phyloP scores from a whole-genome alignment of 2,329 filamentous ascomycete genomes.

The Curvularia lunata region DNA sequence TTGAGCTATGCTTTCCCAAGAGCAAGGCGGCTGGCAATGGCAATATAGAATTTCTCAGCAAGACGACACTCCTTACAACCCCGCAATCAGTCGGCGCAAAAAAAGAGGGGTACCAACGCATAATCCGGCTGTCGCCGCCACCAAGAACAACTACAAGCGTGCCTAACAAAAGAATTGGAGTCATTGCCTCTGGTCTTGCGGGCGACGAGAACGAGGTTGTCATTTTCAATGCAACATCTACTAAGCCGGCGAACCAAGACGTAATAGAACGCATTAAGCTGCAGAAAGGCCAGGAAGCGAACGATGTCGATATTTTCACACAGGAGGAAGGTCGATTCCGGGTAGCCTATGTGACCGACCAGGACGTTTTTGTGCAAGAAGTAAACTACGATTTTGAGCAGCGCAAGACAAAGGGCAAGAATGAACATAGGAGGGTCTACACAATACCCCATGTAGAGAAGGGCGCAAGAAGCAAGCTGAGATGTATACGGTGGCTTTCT shows the following conservation, averaged over 20 bases:
- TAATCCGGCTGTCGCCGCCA: constrained; percentile 64
- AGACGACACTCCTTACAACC: constrained; percentile 59
- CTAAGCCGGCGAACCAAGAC: constrained; percentile 55
- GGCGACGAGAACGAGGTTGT: constrained; percentile 75
- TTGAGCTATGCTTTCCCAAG: constrained; percentile 66
- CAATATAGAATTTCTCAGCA: constrained; percentile 56
- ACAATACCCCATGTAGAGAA: constrained; percentile 39
- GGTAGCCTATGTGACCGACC: constrained; percentile 78
- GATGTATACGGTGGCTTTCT: constrained; percentile 63
- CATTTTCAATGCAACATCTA: constrained; percentile 72
- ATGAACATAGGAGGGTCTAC: constrained; percentile 39
- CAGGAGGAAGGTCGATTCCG: constrained; percentile 68
- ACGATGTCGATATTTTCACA: constrained; percentile 74
- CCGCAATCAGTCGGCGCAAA: constrained; percentile 49
- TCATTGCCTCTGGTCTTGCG: constrained; percentile 78
- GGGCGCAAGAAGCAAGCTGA: constrained; percentile 58
- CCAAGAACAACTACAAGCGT: constrained; percentile 53
- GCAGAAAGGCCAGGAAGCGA: constrained; percentile 62
- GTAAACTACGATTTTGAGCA: constrained; percentile 59
- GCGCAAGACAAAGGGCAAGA: constrained; percentile 46
- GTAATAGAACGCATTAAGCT: constrained; percentile 62
- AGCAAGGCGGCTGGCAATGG: constrained; percentile 48
- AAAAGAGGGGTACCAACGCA: constrained; percentile 65
- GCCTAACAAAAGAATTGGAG: constrained; percentile 70
- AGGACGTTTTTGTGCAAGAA: constrained; percentile 73